phyloP scores from a whole-genome alignment of 345 rosid genomes.

The Rubroshorea leprosula region DNA sequence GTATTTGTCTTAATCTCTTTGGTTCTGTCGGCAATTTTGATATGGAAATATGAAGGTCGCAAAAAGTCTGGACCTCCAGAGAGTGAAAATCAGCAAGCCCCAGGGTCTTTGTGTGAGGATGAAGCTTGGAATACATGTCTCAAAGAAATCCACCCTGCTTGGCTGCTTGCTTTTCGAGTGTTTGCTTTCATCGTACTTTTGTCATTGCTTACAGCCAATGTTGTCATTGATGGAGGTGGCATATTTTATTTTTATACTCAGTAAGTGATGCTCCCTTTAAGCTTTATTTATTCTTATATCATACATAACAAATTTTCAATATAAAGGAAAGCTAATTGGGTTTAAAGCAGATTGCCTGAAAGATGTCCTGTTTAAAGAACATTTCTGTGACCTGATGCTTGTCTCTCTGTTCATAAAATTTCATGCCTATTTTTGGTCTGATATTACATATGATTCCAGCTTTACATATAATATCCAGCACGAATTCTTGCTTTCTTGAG shows the following conservation, averaged over 20 bases:
- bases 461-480: too few relatives aligned
- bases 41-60: conserved; percentile 70
- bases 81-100: conserved; percentile 26
- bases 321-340: too few relatives aligned
- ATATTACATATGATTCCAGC: too few relatives aligned
- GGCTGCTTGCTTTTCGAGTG: conserved; percentile 65
- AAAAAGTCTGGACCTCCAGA: conserved; percentile 30
- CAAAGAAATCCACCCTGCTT: conserved; percentile 53
- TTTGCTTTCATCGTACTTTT: conserved; percentile 50
- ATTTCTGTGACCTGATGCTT: too few relatives aligned
- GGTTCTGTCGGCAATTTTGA: conserved; percentile 44
- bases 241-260: conserved; percentile 87
- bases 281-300: too few relatives aligned
- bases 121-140: conserved; percentile 79
- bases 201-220: conserved; percentile 49
- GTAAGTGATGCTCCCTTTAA: conserved; percentile 50
- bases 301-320: too few relatives aligned
- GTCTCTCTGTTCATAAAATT: too few relatives aligned
- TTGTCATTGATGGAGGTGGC: conserved; percentile 51
- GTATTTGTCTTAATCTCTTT: conserved; percentile 38
- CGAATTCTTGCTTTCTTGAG: too few relatives aligned
- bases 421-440: too few relatives aligned
- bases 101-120: conserved; percentile 44
- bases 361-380: too few relatives aligned
- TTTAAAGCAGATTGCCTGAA: too few relatives aligned